Conservation (phyloP, 768 basidiomycete species). For the Austroboletus eburneus region DNA sequence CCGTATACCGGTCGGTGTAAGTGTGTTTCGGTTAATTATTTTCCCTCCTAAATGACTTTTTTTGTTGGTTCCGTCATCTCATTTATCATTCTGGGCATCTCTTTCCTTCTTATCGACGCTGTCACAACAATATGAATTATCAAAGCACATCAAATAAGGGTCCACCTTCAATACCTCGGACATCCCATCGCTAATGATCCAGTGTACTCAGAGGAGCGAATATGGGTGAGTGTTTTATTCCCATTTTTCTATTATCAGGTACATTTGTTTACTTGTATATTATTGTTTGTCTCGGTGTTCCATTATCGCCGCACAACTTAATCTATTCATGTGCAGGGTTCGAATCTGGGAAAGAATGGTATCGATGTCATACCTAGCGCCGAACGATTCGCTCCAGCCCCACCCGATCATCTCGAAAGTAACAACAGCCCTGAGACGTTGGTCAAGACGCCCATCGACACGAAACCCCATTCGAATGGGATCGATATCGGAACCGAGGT, state of each 20-base stretch:
- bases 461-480: slow-evolving; percentile 1
- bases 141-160: slow-evolving; percentile 92
- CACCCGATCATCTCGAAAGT: slow-evolving; percentile 36
- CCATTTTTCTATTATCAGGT: no score
- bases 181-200: slow-evolving; percentile 95
- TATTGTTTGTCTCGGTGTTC: no score
- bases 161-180: slow-evolving; percentile 94
- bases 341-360: slow-evolving; percentile 70
- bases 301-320: no score
- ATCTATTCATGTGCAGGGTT: slow-evolving; percentile 53
- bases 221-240: slow-evolving; percentile 52
- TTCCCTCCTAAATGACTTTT: neutral
- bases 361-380: slow-evolving; percentile 71
- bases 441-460: neutral
- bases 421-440: slow-evolving; percentile 48
- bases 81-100: neutral
- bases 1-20: slow-evolving; percentile 91
- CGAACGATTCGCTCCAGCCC: slow-evolving; percentile 58
- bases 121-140: slow-evolving; percentile 1
- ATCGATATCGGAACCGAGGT: neutral
- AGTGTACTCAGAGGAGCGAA: slow-evolving; percentile 76
- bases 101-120: slow-evolving; percentile 3
- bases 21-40: slow-evolving; percentile 24
- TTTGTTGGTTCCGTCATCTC: neutral
- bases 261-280: no score